Conservation (phyloP, 805 yeast species). For the Pichia occidentalis region DNA sequence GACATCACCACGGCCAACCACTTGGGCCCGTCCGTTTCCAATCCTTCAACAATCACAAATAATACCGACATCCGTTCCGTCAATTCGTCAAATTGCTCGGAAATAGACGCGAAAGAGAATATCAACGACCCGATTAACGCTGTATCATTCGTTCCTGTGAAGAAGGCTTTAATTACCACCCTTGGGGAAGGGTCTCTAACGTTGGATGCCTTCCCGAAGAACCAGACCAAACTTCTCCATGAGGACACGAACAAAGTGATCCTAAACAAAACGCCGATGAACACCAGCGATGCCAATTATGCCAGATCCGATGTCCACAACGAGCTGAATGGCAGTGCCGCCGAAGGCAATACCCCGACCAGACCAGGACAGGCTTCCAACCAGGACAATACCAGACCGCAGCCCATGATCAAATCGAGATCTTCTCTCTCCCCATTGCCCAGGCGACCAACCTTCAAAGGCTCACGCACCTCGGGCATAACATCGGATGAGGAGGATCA, state of each 20-base stretch:
- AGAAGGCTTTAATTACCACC: conserved; percentile 40
- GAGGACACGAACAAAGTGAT: neutral
- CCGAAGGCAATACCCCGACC: no score
- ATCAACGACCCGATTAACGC: conserved; percentile 16
- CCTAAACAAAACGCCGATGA: no score
- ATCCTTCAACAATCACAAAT: no score
- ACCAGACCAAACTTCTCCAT: conserved; percentile 5
- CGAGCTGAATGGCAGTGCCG: no score
- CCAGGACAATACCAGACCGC: no score
- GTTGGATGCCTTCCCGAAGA: conserved; percentile 27
- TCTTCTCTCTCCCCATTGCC: conserved; percentile 6
- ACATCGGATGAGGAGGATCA: conserved; percentile 12
- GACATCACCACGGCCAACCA: conserved; percentile 11
- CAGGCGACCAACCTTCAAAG: conserved; percentile 5
- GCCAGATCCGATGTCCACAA: no score
- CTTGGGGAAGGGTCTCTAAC: conserved; percentile 44
- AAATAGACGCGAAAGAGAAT: neutral
- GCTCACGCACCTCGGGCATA: conserved; percentile 1
- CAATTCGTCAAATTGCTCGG: no score
- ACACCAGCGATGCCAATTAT: no score
- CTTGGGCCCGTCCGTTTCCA: no score
- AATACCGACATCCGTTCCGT: no score
- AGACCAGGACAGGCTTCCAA: no score
- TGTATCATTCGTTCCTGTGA: conserved; percentile 42
- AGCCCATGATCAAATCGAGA: no score